A percentile compares a stretch with the other conserved stretches of the same genome.
Conservation (phyloP, 257 asterid species). For the Solanum sejunctum region DNA sequence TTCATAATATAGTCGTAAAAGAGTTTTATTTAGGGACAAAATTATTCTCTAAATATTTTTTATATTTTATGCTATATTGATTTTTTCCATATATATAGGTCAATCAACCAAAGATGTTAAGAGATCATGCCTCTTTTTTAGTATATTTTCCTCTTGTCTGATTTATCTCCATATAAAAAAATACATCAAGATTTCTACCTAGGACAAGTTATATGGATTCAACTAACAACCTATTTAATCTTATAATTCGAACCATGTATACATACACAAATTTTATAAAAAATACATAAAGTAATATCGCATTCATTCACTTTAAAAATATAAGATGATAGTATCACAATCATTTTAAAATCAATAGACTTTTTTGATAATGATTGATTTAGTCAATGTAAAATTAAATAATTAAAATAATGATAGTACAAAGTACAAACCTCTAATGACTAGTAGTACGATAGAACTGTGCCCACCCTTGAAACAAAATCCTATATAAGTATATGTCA, state of each 20-base stretch:
- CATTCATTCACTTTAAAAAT: background rate
- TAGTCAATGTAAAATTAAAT: background rate
- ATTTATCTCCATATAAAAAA: too few relatives aligned
- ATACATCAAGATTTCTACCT: too few relatives aligned
- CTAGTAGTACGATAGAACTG: background rate
- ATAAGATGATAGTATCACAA: background rate
- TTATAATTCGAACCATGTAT: background rate
- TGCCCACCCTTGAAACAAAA: background rate
- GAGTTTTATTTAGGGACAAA: background rate
- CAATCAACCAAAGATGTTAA: background rate
- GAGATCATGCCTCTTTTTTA: background rate
- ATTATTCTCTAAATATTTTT: background rate
- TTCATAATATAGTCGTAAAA: background rate
- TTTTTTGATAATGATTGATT: background rate
- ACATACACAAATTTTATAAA: background rate
- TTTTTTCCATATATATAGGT: background rate
- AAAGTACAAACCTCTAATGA: background rate
- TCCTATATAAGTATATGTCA: background rate
- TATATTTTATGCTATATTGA: background rate
- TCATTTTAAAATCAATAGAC: background rate
- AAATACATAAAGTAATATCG: background rate
- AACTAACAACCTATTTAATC: background rate
- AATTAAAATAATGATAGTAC: background rate
- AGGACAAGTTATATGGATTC: too few relatives aligned
- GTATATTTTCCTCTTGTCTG: background rate